Conservation (phyloP, 768 basidiomycete genomes). For the Inosperma sp. region DNA sequence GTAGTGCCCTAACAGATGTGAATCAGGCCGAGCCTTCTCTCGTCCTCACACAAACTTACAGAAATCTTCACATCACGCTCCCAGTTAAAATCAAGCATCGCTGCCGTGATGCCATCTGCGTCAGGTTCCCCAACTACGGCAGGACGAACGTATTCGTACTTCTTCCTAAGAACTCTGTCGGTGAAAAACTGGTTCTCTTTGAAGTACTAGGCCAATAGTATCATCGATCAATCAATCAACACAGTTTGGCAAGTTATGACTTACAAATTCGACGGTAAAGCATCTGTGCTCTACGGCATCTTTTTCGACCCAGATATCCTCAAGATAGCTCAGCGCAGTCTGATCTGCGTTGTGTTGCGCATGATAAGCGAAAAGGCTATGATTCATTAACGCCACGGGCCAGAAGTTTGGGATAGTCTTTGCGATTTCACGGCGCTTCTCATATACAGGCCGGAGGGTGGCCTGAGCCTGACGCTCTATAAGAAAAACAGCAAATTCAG, state of each 20-base stretch:
- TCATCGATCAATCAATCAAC: neutral
- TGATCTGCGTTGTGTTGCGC: conserved; percentile 73
- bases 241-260: conserved; percentile 30
- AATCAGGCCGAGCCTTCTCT: neutral
- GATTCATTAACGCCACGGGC: conserved; percentile 80
- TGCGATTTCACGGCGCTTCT: conserved; percentile 62
- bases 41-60: conserved; percentile 37
- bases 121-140: conserved; percentile 58
- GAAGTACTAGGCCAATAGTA: conserved; percentile 59
- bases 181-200: conserved; percentile 83
- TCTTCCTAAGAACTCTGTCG: conserved; percentile 73
- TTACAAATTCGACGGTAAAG: conserved; percentile 85
- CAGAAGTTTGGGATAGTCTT: conserved; percentile 76
- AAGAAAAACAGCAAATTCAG: conserved; percentile 9
- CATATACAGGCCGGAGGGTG: conserved; percentile 56
- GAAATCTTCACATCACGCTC: conserved; percentile 64
- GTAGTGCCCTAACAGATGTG: conserved; percentile 44
- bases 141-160: conserved; percentile 65
- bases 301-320: conserved; percentile 80
- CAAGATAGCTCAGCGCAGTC: conserved; percentile 75
- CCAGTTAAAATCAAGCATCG: conserved; percentile 81
- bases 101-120: conserved; percentile 68
- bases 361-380: conserved; percentile 56
- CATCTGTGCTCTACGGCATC: conserved; percentile 71
- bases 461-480: conserved; percentile 63